Evolutionary conservation across 2,329 filamentous ascomycete species (phyloP), one percentile per base, ranked within the genome.

Genomic region (Blastomyces percursus): DNA sequence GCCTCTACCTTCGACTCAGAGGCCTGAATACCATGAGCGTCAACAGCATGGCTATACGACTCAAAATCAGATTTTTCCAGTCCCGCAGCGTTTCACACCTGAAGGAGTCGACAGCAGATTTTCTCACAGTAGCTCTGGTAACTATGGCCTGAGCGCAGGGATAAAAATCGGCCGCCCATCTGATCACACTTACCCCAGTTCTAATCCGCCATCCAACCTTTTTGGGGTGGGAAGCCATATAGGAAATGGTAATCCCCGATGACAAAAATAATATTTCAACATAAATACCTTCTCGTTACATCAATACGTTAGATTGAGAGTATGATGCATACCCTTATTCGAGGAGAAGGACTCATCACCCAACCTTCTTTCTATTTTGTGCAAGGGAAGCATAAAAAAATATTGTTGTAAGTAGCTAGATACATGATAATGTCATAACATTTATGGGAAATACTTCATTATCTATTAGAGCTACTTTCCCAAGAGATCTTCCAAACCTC

Each of bases 131-230:
- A 60, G 50, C 56, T 44, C 62, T 8, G 61, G 59, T 27, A 64
- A 56, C 32, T 63, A 65, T 46, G 64, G 63, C 14, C 52, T 67
- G 4, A 65, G 64, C 30, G 61, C 66, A 27, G 64, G 66, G 8
- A 63, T 67, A 8, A 67, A 66, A 61, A 62, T 66, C 32, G 64
- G 66, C n/a, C 63, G 66, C 16, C 62, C 64, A 3, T 55, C 61
- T 12, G 55, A 62, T n/a, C 9, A 30, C 19, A 19, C 59, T 14
- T 32, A 58, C 21, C 12, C n/a, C 16, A 38, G 27, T 44, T 38
- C 56, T 38, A 21, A 46, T 24, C 59, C 11, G 16, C 59, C 30
- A 40, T n/a, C 44, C 19, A 48, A 48, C 27, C 30, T 21, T 48
- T 60, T 52, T 21, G 32, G 44, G 24, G 4, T 27, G 38, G 40